Evolutionary conservation across 257 asterid genomes (phyloP), one percentile per base, ranked within the genome.

Genomic region (Catharanthus roseus): DNA sequence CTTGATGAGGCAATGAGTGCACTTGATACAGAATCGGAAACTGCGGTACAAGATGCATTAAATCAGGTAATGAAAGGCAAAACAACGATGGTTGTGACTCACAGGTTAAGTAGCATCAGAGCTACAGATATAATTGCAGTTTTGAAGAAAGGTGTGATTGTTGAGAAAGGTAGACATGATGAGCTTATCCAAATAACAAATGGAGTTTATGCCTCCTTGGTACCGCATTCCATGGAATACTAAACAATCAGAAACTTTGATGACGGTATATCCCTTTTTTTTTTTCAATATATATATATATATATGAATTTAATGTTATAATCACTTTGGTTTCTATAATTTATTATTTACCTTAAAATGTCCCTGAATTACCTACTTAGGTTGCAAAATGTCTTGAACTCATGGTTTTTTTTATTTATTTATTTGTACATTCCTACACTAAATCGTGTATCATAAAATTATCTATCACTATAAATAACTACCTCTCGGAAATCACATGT

Each of bases 1-100:
- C 85, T 90, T 6, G 96, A 90, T 13, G 96, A 90, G 79, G 96
- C 96, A 19, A 90, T 95, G 15, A 90, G 96, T 45, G 95, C 96
- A 0, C 72, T 90, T 10, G 95, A 90, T 65, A 73, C 89, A 5
- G 96, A 86, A 73, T 90, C 96, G 16, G 96, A 90, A 66, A 81
- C 86, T 7, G 58, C 85, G 19, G 96, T 88, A 19, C 96, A 90
- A 70, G 95, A 86, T 24, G 95, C 95, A 10, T 39, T 90, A 42
- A 89, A 90, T 61, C 62, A 68, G 13, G 93, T 90, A 68, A 89
- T 89, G 95, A 85, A 86, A 65, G 75, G 85, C 38, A 79, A 96
- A 68, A 91, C 97, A 18, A 89, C 96, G 0, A 82, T 89, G 2
- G 95, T 87, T 1, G 92, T 91, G 1, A 96, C 97, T 3, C 97